Percentiles rank a stretch among this genome's conserved stretches.
Conservation (phyloP, 805 yeast species). For the Starmera caribaea region DNA sequence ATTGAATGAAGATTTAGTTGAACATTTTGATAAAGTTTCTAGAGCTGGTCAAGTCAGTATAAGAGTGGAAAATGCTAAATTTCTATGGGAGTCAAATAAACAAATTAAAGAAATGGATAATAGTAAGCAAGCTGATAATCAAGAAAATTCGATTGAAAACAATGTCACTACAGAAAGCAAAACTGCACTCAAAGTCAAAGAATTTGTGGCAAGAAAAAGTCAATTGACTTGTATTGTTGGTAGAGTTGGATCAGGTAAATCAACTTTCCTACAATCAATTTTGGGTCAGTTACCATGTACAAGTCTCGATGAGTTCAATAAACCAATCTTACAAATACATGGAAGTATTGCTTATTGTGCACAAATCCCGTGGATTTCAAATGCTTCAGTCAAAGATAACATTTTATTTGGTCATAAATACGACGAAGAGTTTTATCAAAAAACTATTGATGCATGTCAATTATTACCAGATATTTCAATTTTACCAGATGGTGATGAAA, state of each 20-base stretch:
- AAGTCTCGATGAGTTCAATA: conserved; percentile 17
- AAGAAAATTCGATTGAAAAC: conserved; percentile 23
- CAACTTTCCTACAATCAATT: conserved; percentile 44
- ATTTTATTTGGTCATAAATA: conserved; percentile 39
- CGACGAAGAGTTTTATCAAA: conserved; percentile 31
- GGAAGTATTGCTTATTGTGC: conserved; percentile 53
- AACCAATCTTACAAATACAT: conserved; percentile 13
- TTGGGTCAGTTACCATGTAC: conserved; percentile 43
- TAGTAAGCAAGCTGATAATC: conserved; percentile 19
- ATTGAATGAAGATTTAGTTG: conserved; percentile 28
- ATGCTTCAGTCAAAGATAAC: conserved; percentile 39
- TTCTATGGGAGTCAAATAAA: conserved; percentile 36
- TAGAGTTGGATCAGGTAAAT: conserved; percentile 59
- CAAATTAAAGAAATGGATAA: conserved; percentile 7
- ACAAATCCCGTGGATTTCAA: conserved; percentile 48
- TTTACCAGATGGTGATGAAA: conserved; percentile 43
- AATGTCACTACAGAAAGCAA: conserved; percentile 31
- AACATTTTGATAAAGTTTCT: conserved; percentile 15
- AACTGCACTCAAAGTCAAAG: conserved; percentile 36
- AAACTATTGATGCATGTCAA: conserved; percentile 40
- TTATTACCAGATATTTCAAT: conserved; percentile 35
- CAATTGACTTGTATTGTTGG: conserved; percentile 54
- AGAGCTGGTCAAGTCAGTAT: conserved; percentile 22
- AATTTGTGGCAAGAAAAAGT: conserved; percentile 42
- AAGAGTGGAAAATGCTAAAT: conserved; percentile 38